phyloP scores from a whole-genome alignment of 106 monocot genomes.

The Xerophyta viscosa region DNA sequence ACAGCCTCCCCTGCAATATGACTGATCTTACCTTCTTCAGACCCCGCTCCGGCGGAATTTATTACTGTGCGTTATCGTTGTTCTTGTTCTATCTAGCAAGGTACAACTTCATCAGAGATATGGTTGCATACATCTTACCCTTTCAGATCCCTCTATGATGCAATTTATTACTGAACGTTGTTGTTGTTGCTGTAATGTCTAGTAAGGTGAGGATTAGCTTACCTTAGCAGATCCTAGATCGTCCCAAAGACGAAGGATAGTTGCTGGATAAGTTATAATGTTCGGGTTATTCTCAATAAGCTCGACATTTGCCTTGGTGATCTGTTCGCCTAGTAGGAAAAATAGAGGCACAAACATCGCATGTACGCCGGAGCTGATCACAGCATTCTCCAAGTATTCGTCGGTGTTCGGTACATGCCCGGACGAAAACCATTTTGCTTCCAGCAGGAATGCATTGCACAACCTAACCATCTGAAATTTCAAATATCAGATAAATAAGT shows the following conservation, averaged over 20 bases:
- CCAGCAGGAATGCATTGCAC: constrained; percentile 34
- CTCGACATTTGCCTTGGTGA: constrained; percentile 9
- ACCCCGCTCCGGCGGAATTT: no score
- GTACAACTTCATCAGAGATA: no score
- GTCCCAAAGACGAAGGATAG: constrained; percentile 50
- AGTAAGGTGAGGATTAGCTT: background rate
- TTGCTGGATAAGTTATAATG: constrained; percentile 22
- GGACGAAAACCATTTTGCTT: constrained; percentile 36
- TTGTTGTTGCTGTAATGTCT: background rate
- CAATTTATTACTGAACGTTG: background rate
- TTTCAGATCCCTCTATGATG: no score
- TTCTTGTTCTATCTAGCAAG: no score
- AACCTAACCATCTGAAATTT: constrained; percentile 29
- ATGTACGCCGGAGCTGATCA: constrained; percentile 23
- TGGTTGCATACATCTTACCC: no score
- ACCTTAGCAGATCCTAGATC: constrained; percentile 57
- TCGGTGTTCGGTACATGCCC: constrained; percentile 18
- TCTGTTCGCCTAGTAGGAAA: constrained; percentile 23
- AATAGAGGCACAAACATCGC: constrained; percentile 13
- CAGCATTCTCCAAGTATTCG: constrained; percentile 33
- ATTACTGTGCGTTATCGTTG: no score
- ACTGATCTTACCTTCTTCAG: no score
- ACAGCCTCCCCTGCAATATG: no score
- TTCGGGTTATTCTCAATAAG: constrained; percentile 3
- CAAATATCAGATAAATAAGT: no score